Evolutionary conservation across 176 grass and related monocot species (phyloP).

Genomic region (Eragrostis nindensis): DNA sequence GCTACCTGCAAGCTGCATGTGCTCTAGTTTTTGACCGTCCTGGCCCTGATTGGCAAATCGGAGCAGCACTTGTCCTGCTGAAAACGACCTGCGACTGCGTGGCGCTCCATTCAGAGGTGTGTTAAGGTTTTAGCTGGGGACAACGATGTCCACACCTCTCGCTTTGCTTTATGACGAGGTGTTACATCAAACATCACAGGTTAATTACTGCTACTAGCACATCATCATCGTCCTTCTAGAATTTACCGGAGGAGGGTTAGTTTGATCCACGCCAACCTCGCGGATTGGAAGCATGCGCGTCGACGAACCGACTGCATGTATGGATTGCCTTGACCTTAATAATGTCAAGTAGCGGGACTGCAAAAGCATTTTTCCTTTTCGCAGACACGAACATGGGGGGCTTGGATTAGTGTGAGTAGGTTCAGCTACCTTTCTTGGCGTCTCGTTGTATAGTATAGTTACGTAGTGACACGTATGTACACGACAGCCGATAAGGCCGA

Average conservation of each 20-base stretch:
- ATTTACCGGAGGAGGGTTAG: not conserved
- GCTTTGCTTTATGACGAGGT: not conserved
- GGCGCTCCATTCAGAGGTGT: not conserved
- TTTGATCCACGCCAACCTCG: not conserved
- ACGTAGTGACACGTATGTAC: not conserved
- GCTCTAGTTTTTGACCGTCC: not conserved
- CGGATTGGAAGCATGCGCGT: not conserved
- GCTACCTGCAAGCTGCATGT: not conserved
- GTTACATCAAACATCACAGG: not conserved
- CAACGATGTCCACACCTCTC: not conserved
- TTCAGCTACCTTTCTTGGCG: not conserved
- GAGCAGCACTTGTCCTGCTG: not conserved
- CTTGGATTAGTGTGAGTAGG: not conserved
- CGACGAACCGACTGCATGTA: too few species aligned
- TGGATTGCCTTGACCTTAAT: not conserved
- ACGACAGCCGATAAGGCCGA: not conserved
- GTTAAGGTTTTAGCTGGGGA: slow-evolving; percentile 5
- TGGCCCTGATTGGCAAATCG: not conserved
- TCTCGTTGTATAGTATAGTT: not conserved
- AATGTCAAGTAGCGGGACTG: not conserved
- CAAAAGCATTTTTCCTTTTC: not conserved
- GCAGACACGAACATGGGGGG: not conserved
- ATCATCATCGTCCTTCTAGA: not conserved
- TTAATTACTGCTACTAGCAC: not conserved
- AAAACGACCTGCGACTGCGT: not conserved